A percentile compares a stretch with the other conserved stretches of the same genome.
Conservation (phyloP, 2,329 filamentous ascomycete genomes). For the Sphaerulina musiva region DNA sequence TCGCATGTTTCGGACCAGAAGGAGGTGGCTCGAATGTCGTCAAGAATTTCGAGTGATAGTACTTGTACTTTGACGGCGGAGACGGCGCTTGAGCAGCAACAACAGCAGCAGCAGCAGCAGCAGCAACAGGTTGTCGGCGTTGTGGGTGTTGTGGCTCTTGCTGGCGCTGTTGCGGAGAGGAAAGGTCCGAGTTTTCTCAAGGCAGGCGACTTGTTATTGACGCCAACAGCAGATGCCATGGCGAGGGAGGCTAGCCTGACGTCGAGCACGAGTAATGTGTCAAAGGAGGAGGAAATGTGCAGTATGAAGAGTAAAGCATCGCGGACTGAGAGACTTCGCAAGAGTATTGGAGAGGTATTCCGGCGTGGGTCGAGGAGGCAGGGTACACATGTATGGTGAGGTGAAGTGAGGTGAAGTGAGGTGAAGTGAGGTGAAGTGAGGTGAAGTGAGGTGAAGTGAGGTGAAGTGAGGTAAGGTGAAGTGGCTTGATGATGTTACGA, state of each 20-base stretch:
- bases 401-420: not conserved
- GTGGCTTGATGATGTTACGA: too few relatives aligned
- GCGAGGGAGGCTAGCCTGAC: not conserved
- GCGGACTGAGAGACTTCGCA: constrained; percentile 7
- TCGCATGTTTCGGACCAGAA: constrained; percentile 12
- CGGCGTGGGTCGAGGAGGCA: not conserved
- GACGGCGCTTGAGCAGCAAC: not conserved
- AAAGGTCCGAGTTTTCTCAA: not conserved
- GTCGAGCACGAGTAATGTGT: not conserved
- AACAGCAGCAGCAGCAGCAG: too few relatives aligned
- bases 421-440: too few relatives aligned
- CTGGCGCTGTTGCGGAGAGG: not conserved
- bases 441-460: too few relatives aligned
- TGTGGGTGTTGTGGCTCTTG: too few relatives aligned
- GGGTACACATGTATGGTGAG: constrained; percentile 6
- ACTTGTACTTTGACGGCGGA: not conserved
- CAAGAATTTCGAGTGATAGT: not conserved
- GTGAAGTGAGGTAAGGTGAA: too few relatives aligned
- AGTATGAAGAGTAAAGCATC: constrained; percentile 14
- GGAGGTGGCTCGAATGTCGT: not conserved
- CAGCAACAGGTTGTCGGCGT: too few relatives aligned
- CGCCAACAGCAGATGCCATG: constrained; percentile 1
- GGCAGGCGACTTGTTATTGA: not conserved
- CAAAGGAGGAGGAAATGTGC: constrained; percentile 1
- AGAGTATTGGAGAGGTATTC: constrained; percentile 17